Base-by-base conservation (phyloP, 305 asterid species). In the Fraxinus sp. region DNA sequence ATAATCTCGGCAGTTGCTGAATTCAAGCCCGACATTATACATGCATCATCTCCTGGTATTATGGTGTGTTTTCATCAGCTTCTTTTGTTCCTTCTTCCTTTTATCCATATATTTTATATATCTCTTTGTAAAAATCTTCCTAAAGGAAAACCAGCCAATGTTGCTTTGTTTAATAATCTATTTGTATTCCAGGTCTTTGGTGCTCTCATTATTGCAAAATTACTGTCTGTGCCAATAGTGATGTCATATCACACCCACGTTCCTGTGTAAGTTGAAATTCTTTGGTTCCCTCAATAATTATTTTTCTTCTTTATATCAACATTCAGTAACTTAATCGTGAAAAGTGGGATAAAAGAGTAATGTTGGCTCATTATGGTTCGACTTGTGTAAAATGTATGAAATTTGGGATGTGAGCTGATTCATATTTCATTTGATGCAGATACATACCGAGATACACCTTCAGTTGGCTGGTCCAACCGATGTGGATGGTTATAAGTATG, bases 191-290 rank as follows among this genome's bases (percentile, higher is more conserved):
- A 97, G 99, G 99, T 97, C 5, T 94, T 97, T 80, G 99, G 99
- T 5, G 99, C 98, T 80, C 97, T 97, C 46, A 70, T 88, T 79
- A 95, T 97, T 7, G 98, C 99, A 22, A 95, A 97, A 87, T 85
- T 95, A 66, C 88, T 97, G 8, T 88, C 88, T 3, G 98, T 93
- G 36, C 99, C 99, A 26, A 82, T 97, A 46, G 98, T 97, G 78
- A 91, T 97, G 98, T 97, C 98, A 3, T 97, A 97, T 81, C 99
- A 97, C 89, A 97, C 99, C 73, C 99, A 97, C 72, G 97, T 97
- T 78, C 99, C 99, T 78, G 98, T 94, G 99, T 97, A 93, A 30
- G 95, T 82, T 87, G n/a, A 9, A 26, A 41, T 80, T 78, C 64
- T 79, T 74, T 57, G 32, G 22, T 78, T 20, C 55, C 79, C 71